Evolutionary conservation across 768 basidiomycete genomes (phyloP).

Genomic region (Jaapia argillacea): DNA sequence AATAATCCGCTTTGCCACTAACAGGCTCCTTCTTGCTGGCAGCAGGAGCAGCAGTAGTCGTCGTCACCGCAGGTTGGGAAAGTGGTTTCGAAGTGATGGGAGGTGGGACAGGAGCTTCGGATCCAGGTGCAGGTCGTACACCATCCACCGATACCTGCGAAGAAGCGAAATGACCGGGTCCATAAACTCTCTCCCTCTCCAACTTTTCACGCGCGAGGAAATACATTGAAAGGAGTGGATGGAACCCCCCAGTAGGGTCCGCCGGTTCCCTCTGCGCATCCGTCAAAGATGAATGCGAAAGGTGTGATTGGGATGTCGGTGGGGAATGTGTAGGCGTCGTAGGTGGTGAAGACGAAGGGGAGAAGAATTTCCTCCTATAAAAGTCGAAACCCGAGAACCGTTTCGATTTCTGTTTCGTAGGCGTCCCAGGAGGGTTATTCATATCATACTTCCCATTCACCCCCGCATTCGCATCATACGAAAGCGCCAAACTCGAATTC

Average conservation of each 20-base stretch:
- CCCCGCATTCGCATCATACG: constrained; percentile 37
- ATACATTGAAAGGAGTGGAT: constrained; percentile 93
- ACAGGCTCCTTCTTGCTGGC: constrained; percentile 15
- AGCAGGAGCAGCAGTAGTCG: too few species aligned
- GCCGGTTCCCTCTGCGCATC: constrained; percentile 38
- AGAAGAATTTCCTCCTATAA: constrained; percentile 83
- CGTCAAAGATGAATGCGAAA: constrained; percentile 34
- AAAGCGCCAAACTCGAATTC: constrained; percentile 61
- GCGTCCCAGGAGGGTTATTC: constrained; percentile 23
- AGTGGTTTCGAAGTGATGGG: constrained; percentile 18
- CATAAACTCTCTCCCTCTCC: constrained; percentile 90
- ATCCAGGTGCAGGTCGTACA: constrained; percentile 12
- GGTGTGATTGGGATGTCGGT: constrained; percentile 46
- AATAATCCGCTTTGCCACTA: constrained; percentile 56
- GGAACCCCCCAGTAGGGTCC: constrained; percentile 90
- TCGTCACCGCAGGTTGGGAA: constrained; percentile 21
- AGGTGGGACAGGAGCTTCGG: constrained; percentile 8
- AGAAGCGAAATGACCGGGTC: constrained; percentile 86
- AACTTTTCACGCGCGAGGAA: constrained; percentile 93
- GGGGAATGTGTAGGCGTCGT: constrained; percentile 49
- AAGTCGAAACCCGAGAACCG: constrained; percentile 97
- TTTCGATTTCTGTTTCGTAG: constrained; percentile 54
- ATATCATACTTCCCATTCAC: constrained; percentile 32
- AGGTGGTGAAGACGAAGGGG: constrained; percentile 37
- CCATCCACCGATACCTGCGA: constrained; percentile 66